Evolutionary conservation across 495 filamentous ascomycete species (phyloP), one percentile per base, ranked within the genome.

Genomic region (Penicillium chermesinum): DNA sequence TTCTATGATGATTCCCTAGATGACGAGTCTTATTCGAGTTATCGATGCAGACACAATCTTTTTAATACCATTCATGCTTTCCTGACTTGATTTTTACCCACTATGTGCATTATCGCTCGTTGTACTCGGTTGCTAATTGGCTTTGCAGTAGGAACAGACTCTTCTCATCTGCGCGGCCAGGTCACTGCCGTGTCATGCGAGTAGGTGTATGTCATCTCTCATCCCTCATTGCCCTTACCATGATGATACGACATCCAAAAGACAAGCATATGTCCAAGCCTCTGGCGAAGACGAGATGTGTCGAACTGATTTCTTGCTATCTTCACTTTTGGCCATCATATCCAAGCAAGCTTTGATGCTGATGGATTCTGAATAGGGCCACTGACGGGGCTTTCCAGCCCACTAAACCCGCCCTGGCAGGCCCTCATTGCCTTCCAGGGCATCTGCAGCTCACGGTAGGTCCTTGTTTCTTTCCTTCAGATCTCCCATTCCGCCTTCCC

Each of bases 21-120:
- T 79, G 76, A 79, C 76, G 76, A 79, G 76, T 79, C 76, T 76
- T 73, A 79, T 79, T 69, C 67, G 76, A 75, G 67, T 79, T 76
- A 63, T 75, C 76, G 67, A 77, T 79, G 76, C 73, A 70, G 76
- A 79, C 73, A 79, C 64, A 65, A 66, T 65, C 52, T 55, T 73
- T 70, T 67, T 64, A 64, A 63, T 71, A 78, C 76, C 76, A 79
- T 79, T 79, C 76, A 79, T 79, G 75, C 76, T 55, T 72, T 65
- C 65, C 75, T 78, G 75, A 79, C 52, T 59, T 50, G 37, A 21
- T 42, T 42, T 25, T 51, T 45, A 7, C 43, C 15, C 33, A 20
- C 25, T 18, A 32, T 45, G 38, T 46, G 36, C 41, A 48, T 49
- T 20, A 40, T 53, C 20, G 38, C 47, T 19, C 20, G 52, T 57